Conservation (phyloP, 75 land plant species). For the Selaginella moellendorffii region DNA sequence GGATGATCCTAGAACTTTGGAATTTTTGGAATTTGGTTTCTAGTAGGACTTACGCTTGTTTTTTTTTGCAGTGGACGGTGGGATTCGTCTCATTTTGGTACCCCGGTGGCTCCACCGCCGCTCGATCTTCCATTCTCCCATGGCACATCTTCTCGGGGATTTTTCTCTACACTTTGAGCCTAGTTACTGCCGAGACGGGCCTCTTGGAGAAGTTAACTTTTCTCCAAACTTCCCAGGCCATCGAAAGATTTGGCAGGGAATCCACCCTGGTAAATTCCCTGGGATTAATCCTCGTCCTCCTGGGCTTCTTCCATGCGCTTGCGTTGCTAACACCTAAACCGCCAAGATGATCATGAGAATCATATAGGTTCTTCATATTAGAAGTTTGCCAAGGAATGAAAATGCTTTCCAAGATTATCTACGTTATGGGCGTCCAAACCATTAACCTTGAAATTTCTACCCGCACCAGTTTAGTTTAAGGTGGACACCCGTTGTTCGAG, state of each 20-base stretch:
- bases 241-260: neutral
- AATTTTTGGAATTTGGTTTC: no score
- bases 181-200: slow-evolving; percentile 1
- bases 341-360: neutral
- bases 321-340: slow-evolving; percentile 21
- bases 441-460: no score
- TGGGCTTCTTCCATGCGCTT: slow-evolving; percentile 37
- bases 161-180: neutral
- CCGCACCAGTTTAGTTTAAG: no score
- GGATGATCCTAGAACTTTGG: no score
- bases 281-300: slow-evolving; percentile 38
- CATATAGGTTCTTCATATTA: neutral
- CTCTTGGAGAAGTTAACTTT: slow-evolving; percentile 1
- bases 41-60: no score
- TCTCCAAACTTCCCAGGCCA: neutral
- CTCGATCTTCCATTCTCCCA: neutral
- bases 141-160: slow-evolving; percentile 6
- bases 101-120: neutral
- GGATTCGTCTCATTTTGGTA: slow-evolving; percentile 3
- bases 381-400: neutral
- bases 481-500: neutral
- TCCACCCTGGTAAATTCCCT: slow-evolving; percentile 75
- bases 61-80: neutral
- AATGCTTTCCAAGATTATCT: neutral
- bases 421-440: neutral